Evolutionary conservation across 257 asterid genomes (phyloP).

Genomic region (Paulownia fortunei): DNA sequence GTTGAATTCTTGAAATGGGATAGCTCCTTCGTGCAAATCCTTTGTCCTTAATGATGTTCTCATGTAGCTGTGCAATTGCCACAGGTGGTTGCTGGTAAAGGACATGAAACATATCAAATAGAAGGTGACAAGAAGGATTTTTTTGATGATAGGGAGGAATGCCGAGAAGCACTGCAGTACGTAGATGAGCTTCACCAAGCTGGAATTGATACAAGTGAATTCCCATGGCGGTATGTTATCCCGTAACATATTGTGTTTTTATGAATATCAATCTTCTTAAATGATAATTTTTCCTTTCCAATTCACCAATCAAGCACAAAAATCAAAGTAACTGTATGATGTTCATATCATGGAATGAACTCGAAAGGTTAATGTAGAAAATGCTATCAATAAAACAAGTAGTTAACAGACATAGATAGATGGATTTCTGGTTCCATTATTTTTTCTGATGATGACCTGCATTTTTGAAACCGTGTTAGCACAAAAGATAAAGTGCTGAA

Average conservation of each 20-base stretch:
- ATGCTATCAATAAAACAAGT: not conserved
- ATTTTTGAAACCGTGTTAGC: not conserved
- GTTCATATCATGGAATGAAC: not conserved
- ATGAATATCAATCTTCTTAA: not conserved
- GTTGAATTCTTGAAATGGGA: slow-evolving; percentile 1
- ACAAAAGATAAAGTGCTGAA: not conserved
- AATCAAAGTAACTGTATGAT: not conserved
- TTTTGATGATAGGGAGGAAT: slow-evolving; percentile 96
- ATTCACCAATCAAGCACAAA: not conserved
- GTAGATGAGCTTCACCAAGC: slow-evolving; percentile 99
- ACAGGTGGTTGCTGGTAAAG: slow-evolving; percentile 98
- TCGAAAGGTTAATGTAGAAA: not conserved
- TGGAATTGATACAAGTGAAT: slow-evolving; percentile 97
- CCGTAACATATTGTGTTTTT: not conserved
- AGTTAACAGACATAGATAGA: not conserved
- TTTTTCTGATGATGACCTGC: not conserved
- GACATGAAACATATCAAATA: slow-evolving; percentile 78
- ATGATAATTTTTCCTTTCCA: not conserved
- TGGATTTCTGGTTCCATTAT: not conserved
- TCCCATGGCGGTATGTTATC: slow-evolving; percentile 82
- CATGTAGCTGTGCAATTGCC: not conserved
- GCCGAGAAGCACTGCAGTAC: slow-evolving; percentile 95
- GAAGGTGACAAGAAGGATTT: slow-evolving; percentile 90
- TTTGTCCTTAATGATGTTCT: slow-evolving; percentile 1
- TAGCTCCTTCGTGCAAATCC: not conserved